These are phyloP conservation scores for Leishmania turanica DNA, from an alignment of 208 protist species.

Conservation along the genomic window DNA sequence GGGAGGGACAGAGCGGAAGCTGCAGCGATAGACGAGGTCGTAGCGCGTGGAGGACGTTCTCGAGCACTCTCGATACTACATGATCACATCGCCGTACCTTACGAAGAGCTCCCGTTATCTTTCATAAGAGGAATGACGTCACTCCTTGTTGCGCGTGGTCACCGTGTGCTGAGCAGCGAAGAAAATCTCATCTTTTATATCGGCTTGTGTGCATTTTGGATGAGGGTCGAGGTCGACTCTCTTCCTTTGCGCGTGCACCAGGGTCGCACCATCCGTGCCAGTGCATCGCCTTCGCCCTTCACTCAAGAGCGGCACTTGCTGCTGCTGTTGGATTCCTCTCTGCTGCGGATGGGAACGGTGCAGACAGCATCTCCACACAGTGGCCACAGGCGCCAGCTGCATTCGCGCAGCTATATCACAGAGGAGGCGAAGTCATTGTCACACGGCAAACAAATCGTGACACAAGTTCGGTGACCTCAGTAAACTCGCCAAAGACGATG, in stretches of 20 bases:
- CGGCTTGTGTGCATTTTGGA: background rate
- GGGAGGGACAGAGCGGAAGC: too few species aligned
- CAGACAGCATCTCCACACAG: background rate
- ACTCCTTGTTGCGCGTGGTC: background rate
- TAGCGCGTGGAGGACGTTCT: background rate
- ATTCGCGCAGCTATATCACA: background rate
- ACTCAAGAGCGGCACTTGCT: background rate
- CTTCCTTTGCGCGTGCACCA: background rate
- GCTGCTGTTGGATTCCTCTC: background rate
- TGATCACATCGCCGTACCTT: background rate
- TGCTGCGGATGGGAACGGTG: background rate
- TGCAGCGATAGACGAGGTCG: background rate
- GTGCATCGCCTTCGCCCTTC: background rate
- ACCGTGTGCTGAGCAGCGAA: background rate
- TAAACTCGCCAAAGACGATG: slow-evolving; percentile 29
- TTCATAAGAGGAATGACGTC: background rate
- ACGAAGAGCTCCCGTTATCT: too few species aligned
- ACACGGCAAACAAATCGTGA: slow-evolving; percentile 28
- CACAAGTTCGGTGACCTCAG: slow-evolving; percentile 21
- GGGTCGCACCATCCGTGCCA: background rate
- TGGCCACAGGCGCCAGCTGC: background rate
- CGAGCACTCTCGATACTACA: background rate
- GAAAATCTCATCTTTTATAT: too few species aligned
- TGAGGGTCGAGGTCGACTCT: background rate
- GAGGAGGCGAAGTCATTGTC: slow-evolving; percentile 1